Base-by-base conservation (phyloP, 176 grass and related monocot genomes). In the Themeda triandra region DNA sequence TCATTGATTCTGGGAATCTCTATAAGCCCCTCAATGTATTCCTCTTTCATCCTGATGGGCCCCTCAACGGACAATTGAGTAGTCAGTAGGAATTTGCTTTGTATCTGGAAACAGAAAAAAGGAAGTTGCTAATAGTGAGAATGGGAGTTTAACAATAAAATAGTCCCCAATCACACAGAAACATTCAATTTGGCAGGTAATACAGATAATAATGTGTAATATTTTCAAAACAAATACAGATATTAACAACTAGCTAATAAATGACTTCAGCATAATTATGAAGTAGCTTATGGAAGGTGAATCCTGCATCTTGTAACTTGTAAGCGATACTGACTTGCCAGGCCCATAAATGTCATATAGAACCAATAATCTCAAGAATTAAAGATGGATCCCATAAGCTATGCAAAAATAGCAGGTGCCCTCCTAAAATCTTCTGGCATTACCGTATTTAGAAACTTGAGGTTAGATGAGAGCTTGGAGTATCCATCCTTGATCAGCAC, bases 401-500 rank as follows among this genome's bases (percentile, higher is more conserved):
- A 46, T 39, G 87, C 83, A 81, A 85, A 14, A 80, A 58, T 76
- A 69, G 68, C 66, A 91, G 73, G 87, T 24, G 66, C 84, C 68
- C 77, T 88, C 49, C 80, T 88, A 78, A 58, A 65, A 82, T 85
- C 8, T 67, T 41, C 31, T 83, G n/a, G 13, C 66, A 76, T 86
- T 96, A 99, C 96, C 78, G 91, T 83, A 66, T 99, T 96, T 25
- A 99, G 87, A 74, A 99, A 89, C 75, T 86, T 96, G 40, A 99
- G 49, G 63, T 96, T 92, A 73, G 93, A 91, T 78, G 92, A 96
- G 76, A 96, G 62, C 65, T 96, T 99, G 66, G 88, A 91, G 69
- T 96, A 99, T 69, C 96, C 89, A 89, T 99, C 96, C 86, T 89
- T 99, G 84, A 96, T 96, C 78, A 92, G 83, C 81, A 96, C 81